Evolutionary conservation across 2,329 filamentous ascomycete species (phyloP), one percentile per base, ranked within the genome.

Genomic region (Tolypocladium capitatum): DNA sequence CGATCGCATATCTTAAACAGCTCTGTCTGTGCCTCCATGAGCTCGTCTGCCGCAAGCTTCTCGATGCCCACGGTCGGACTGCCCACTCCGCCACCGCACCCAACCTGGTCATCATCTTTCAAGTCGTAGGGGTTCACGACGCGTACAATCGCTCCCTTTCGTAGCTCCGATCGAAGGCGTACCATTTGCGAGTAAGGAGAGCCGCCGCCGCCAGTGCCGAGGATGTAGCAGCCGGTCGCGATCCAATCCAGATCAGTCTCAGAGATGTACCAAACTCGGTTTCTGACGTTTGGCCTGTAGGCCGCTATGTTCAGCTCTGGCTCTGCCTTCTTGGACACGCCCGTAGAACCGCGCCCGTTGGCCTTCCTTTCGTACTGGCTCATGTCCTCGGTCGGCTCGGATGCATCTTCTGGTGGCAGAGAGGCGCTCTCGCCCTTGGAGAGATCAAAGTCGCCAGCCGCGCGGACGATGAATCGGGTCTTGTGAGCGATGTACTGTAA

Each of bases 41-140:
- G 69, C 58, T 82, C 78, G 53, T 78, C 71, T 13, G 74, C 75
- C 1, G 70, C 67, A 0, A 81, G 68, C 54, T 79, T 78, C 62
- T 83, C 79, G 48, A 80, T 75, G 1, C 69, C 69, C 0, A 82
- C 78, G 4, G 75, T 76, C 0, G 80, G 80, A 16, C 74, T 78
- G 31, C 79, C 78, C 53, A 73, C 74, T 50, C 73, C 73, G 1
- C 76, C 77, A 10, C 75, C 77, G 48, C 74, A 75, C 9, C 72
- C 75, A 31, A 83, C 69, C 1, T 68, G 63, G 5, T 71, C 73
- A 41, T 73, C 64, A 48, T 77, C 71, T 0, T 65, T 53, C 2
- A 81, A 61, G 47, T 76, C 70, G 11, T 68, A 57, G 0, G 74
- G 70, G 45, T 66, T 73, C 10, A 81, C 65, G 0, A 81, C 70